phyloP scores from a whole-genome alignment of 2,329 filamentous ascomycete species.

The Knufia petricola region DNA sequence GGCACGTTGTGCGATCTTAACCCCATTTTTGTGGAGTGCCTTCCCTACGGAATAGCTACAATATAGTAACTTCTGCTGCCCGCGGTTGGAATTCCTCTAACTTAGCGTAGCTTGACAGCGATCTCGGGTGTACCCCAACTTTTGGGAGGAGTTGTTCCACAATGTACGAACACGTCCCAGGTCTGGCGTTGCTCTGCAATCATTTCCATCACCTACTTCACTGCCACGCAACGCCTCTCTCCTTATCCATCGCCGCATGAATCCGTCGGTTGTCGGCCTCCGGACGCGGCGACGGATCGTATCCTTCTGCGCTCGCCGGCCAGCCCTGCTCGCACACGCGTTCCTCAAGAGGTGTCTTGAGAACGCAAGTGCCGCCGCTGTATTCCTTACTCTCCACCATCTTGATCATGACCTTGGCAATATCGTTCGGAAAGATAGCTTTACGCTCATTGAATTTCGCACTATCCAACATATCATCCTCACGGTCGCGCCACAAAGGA shows the following conservation, averaged over 20 bases:
- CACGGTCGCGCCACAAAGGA: slow-evolving; percentile 52
- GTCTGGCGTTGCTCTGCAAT: too few relatives aligned
- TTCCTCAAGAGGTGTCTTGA: slow-evolving; percentile 36
- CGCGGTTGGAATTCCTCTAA: too few relatives aligned
- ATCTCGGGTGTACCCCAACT: too few relatives aligned
- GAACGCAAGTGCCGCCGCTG: slow-evolving; percentile 28
- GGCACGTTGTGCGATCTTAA: too few relatives aligned
- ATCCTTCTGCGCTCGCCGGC: slow-evolving; percentile 2
- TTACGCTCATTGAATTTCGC: slow-evolving; percentile 48
- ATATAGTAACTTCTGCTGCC: too few relatives aligned
- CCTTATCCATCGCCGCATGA: slow-evolving; percentile 1
- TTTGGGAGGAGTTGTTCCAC: too few relatives aligned
- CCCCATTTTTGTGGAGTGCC: too few relatives aligned
- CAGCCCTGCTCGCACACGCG: slow-evolving; percentile 8
- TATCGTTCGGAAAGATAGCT: slow-evolving; percentile 44
- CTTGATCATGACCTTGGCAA: slow-evolving; percentile 42
- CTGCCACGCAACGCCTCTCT: slow-evolving; percentile 8
- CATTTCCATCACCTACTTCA: too few relatives aligned
- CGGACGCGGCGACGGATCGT: slow-evolving; percentile 9
- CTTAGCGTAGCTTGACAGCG: too few relatives aligned
- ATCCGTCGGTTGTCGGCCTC: slow-evolving; percentile 8
- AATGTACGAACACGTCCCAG: too few relatives aligned
- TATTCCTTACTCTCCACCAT: slow-evolving; percentile 40
- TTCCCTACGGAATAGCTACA: too few relatives aligned
- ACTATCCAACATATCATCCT: slow-evolving; percentile 39